These are phyloP conservation scores for Sphaerulina vaccinii DNA, from an alignment of 2,329 filamentous ascomycete species.

Conservation along the genomic window DNA sequence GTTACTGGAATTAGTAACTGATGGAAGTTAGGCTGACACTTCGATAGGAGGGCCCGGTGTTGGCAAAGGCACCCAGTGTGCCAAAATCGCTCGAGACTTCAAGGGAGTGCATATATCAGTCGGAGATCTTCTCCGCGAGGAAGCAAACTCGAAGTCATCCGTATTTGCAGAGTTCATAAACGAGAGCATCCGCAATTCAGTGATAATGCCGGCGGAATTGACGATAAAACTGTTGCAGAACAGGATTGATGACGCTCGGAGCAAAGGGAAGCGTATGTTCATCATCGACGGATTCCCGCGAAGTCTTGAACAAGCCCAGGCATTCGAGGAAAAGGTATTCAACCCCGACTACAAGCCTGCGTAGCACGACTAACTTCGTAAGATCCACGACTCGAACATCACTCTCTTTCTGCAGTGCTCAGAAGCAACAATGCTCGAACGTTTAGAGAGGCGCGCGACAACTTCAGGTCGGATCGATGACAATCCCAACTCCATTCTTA, in stretches of 20 bases:
- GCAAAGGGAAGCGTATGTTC: not conserved
- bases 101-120: too few species aligned
- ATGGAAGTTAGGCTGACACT: too few species aligned
- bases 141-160: too few species aligned
- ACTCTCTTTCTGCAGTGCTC: not conserved
- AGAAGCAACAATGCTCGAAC: conserved; percentile 1
- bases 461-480: not conserved
- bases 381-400: not conserved
- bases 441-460: not conserved
- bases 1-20: too few species aligned
- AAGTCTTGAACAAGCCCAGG: not conserved
- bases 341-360: not conserved
- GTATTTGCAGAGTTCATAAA: too few species aligned
- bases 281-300: not conserved
- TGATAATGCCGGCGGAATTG: too few species aligned
- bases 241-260: not conserved
- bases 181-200: too few species aligned
- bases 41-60: too few species aligned
- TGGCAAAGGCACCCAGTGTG: too few species aligned
- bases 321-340: not conserved
- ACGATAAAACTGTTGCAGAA: too few species aligned
- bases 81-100: too few species aligned
- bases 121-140: too few species aligned
- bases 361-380: conserved; percentile 1
- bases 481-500: not conserved